These are phyloP conservation scores for Xerocomus nothofagi DNA, from an alignment of 1,284 basidiomycete species.

Conservation along the genomic window DNA sequence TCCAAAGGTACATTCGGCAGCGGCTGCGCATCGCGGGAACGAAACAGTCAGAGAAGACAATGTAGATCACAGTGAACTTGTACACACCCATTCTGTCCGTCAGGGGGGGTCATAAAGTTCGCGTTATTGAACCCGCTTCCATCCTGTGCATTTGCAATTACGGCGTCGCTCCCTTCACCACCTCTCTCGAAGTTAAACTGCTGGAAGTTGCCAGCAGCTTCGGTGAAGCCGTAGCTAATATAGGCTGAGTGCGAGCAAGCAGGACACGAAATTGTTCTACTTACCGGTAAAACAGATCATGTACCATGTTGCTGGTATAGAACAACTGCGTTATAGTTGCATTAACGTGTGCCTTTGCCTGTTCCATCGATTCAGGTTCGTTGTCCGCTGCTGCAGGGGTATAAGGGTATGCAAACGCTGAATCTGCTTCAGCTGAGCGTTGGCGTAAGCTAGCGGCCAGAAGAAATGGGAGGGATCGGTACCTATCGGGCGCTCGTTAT, in stretches of 20 bases:
- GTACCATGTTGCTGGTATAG: constrained; percentile 87
- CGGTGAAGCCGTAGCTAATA: constrained; percentile 82
- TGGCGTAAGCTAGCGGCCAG: not conserved
- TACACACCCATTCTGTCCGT: constrained; percentile 54
- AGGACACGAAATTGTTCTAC: constrained; percentile 15
- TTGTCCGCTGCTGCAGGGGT: constrained; percentile 51
- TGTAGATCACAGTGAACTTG: not conserved
- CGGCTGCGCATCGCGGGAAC: constrained; percentile 55
- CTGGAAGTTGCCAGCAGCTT: constrained; percentile 95
- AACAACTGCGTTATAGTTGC: constrained; percentile 87
- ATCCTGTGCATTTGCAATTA: constrained; percentile 94
- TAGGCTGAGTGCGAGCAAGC: constrained; percentile 10
- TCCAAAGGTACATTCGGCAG: constrained; percentile 98
- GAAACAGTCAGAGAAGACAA: constrained; percentile 24
- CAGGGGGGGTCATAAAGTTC: constrained; percentile 82
- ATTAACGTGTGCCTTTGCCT: constrained; percentile 83
- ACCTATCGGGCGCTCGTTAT: constrained; percentile 77
- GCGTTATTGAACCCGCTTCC: constrained; percentile 91
- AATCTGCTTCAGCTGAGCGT: constrained; percentile 8
- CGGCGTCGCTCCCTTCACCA: constrained; percentile 83
- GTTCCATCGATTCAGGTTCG: constrained; percentile 50
- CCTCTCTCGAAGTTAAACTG: constrained; percentile 93
- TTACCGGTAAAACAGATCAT: constrained; percentile 71
- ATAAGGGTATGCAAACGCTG: constrained; percentile 72
- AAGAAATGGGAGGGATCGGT: not conserved